A percentile compares a stretch with the other conserved stretches of the same genome.
phyloP scores from a whole-genome alignment of 208 protist species.

The Acanthamoeba castellanii region DNA sequence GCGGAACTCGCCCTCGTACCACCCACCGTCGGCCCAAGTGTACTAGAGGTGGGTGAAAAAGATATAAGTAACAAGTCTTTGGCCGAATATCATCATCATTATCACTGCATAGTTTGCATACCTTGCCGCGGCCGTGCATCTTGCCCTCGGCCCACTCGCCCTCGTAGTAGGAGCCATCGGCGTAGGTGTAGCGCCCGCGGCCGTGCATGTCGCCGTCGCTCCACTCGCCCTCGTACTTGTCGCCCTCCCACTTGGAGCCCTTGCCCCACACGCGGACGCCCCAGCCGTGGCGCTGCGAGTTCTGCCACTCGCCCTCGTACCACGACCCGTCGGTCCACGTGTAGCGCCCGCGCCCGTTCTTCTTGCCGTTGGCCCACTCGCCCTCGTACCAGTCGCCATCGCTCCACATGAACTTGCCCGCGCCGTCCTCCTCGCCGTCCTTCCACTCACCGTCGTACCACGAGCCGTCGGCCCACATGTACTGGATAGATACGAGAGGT shows the following conservation, averaged over 20 bases:
- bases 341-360: slow-evolving; percentile 63
- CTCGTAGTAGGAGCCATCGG: slow-evolving; percentile 9
- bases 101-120: too few species aligned
- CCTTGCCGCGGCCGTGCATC: slow-evolving; percentile 57
- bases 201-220: slow-evolving; percentile 42
- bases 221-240: slow-evolving; percentile 60
- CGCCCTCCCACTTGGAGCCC: slow-evolving; percentile 56
- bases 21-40: background rate
- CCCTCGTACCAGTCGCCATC: slow-evolving; percentile 65
- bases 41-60: too few species aligned
- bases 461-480: slow-evolving; percentile 73
- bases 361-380: slow-evolving; percentile 66
- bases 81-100: too few species aligned
- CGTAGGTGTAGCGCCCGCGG: slow-evolving; percentile 66
- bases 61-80: too few species aligned
- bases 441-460: slow-evolving; percentile 79
- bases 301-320: slow-evolving; percentile 72
- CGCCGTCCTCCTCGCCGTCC: background rate
- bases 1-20: slow-evolving; percentile 11
- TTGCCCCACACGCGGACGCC: background rate
- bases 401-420: slow-evolving; percentile 72
- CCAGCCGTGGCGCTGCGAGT: slow-evolving; percentile 68
- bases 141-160: slow-evolving; percentile 52
- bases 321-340: slow-evolving; percentile 62
- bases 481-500: background rate